Conservation (phyloP, 306 rosid genomes). For the Fragaria nilgerrensis region DNA sequence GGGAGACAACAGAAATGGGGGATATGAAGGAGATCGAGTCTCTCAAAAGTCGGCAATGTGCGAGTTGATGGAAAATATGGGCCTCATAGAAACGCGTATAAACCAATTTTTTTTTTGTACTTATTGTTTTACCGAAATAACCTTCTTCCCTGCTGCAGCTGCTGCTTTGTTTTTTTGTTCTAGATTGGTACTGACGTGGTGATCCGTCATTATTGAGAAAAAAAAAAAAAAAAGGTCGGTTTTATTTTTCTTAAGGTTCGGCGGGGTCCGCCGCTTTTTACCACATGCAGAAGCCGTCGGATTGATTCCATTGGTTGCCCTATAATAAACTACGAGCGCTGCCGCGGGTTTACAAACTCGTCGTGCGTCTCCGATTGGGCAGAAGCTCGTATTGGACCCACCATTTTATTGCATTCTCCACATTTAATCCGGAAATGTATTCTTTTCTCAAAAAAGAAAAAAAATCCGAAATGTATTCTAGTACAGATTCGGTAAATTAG, state of each 20-base stretch:
- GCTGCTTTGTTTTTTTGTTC: background rate
- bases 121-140: conserved; percentile 31
- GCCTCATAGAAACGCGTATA: conserved; percentile 82
- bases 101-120: conserved; percentile 26
- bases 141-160: conserved; percentile 15
- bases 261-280: background rate
- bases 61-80: conserved; percentile 47
- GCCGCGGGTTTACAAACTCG: background rate
- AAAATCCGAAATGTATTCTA: too few relatives aligned
- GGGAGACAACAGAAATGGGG: conserved; percentile 30
- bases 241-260: background rate
- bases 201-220: conserved; percentile 26
- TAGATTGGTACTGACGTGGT: conserved; percentile 30
- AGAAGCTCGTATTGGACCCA: background rate
- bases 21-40: conserved; percentile 53
- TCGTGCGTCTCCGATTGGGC: background rate
- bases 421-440: too few relatives aligned
- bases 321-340: background rate
- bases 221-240: background rate
- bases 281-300: conserved; percentile 23
- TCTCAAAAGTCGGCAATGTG: conserved; percentile 62
- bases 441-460: too few relatives aligned
- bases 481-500: too few relatives aligned
- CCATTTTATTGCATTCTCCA: too few relatives aligned
- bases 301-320: background rate